These are phyloP conservation scores for Lasiodiplodia theobromae DNA, from an alignment of 2,329 filamentous ascomycete genomes.

Conservation along the genomic window DNA sequence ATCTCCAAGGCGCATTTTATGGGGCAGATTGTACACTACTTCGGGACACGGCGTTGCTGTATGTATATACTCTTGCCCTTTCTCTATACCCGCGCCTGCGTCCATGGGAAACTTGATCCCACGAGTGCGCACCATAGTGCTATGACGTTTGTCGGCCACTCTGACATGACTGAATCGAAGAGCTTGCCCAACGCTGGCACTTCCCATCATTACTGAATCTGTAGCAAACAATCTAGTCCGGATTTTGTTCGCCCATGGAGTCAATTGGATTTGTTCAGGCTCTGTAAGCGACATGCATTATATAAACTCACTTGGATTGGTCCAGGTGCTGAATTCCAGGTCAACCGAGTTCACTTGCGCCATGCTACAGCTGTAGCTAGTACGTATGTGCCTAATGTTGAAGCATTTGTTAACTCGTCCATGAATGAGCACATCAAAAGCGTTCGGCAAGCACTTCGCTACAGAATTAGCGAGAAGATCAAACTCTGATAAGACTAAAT, in stretches of 20 bases:
- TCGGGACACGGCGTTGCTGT: constrained; percentile 6
- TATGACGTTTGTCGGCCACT: background rate
- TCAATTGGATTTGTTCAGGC: background rate
- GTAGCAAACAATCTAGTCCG: background rate
- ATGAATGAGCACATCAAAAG: too few relatives aligned
- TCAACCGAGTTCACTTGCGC: too few relatives aligned
- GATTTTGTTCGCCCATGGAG: background rate
- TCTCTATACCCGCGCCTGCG: constrained; percentile 17
- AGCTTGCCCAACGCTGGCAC: background rate
- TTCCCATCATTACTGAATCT: background rate
- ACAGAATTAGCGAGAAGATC: too few relatives aligned
- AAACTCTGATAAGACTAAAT: too few relatives aligned
- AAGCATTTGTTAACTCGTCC: too few relatives aligned
- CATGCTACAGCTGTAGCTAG: too few relatives aligned
- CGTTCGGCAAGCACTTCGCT: too few relatives aligned
- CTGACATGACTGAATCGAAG: background rate
- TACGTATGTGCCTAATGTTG: too few relatives aligned
- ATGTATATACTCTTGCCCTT: constrained; percentile 16
- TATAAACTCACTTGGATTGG: background rate
- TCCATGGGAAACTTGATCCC: background rate
- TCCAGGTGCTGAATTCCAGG: too few relatives aligned
- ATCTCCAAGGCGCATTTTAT: constrained; percentile 1
- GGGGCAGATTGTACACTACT: constrained; percentile 13
- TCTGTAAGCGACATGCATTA: background rate
- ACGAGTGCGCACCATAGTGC: background rate